Evolutionary conservation across 1,284 basidiomycete species (phyloP).

Genomic region (Rhizoctonia solani): DNA sequence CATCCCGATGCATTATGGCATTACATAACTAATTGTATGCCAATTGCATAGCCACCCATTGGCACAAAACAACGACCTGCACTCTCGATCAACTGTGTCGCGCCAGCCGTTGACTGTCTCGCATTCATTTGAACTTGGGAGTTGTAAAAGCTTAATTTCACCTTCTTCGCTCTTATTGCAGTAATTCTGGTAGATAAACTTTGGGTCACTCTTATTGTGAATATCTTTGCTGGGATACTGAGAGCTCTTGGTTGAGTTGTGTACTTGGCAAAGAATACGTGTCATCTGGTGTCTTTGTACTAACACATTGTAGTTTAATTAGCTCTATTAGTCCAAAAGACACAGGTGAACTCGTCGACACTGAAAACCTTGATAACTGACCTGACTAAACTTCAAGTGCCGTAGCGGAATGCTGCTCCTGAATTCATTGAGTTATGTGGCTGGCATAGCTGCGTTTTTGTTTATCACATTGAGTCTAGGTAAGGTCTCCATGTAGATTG

Average conservation of each 20-base stretch:
- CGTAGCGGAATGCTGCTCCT: slow-evolving; percentile 41
- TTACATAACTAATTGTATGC: not conserved
- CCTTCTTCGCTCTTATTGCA: not conserved
- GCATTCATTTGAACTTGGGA: slow-evolving; percentile 1
- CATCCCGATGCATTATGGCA: not conserved
- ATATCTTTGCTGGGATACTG: not conserved
- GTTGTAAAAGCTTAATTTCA: not conserved
- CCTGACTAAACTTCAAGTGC: not conserved
- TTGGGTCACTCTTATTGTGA: not conserved
- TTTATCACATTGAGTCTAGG: slow-evolving; percentile 82
- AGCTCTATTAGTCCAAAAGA: not conserved
- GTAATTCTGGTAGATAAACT: not conserved
- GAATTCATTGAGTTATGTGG: slow-evolving; percentile 56
- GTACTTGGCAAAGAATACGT: not conserved
- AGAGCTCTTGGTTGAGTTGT: not conserved
- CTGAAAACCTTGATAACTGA: not conserved
- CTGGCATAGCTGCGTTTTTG: slow-evolving; percentile 67
- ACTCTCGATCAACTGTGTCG: not conserved
- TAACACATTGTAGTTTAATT: not conserved
- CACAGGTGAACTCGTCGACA: not conserved
- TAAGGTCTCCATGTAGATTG: slow-evolving; percentile 45
- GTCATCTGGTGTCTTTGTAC: not conserved
- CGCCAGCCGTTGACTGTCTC: not conserved
- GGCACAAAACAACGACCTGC: not conserved
- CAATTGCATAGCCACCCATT: not conserved